phyloP scores from a whole-genome alignment of 331 rosid genomes.

The Malus hybrid region DNA sequence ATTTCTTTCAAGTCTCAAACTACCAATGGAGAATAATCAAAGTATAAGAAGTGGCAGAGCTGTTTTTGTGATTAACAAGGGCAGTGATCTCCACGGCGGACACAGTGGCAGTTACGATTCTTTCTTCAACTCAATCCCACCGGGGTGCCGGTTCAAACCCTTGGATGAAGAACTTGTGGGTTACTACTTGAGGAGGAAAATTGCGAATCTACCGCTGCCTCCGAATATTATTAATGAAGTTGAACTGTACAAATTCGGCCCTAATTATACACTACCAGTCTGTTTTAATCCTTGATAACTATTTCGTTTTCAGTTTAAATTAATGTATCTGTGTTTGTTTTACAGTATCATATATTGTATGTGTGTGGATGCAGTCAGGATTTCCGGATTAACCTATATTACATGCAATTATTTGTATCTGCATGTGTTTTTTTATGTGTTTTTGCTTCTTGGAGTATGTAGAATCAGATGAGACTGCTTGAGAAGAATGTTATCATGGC shows the following conservation, averaged over 20 bases:
- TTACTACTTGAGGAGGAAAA: too few relatives aligned
- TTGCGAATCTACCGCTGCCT: background rate
- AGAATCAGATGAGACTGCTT: background rate
- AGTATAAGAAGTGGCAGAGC: too few relatives aligned
- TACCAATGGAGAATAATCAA: too few relatives aligned
- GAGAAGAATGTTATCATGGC: background rate
- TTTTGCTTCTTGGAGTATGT: background rate
- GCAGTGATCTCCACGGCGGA: too few relatives aligned
- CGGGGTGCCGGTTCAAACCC: too few relatives aligned
- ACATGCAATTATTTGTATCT: background rate
- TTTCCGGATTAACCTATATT: too few relatives aligned
- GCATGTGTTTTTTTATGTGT: background rate
- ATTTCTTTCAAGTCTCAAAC: too few relatives aligned
- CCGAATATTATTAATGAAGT: background rate
- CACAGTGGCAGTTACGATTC: too few relatives aligned
- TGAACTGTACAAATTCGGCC: background rate
- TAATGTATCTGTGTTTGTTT: background rate
- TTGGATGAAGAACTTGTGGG: too few relatives aligned
- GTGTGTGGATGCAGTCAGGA: background rate
- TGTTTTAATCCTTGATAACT: background rate
- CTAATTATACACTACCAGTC: background rate
- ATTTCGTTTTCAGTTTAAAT: too few relatives aligned
- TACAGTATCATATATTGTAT: background rate
- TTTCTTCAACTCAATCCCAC: too few relatives aligned
- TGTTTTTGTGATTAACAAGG: too few relatives aligned